Evolutionary conservation across 2,329 filamentous ascomycete species (phyloP), one percentile per base, ranked within the genome.

Genomic region (Dactylonectria macrodidyma): DNA sequence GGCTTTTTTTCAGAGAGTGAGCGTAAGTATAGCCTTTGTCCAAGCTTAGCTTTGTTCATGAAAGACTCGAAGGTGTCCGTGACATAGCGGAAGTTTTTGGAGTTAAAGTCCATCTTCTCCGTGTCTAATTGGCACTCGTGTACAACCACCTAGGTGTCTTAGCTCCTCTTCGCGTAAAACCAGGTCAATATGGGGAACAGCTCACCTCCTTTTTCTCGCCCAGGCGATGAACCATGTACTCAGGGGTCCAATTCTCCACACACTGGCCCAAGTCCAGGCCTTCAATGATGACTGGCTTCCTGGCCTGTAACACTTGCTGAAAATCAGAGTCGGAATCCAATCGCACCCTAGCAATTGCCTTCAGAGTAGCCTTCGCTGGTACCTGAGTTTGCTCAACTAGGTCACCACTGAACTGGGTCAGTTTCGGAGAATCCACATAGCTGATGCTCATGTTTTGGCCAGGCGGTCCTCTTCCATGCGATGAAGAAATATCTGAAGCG

Each of bases 31-130:
- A 95, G 82, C 67, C 87, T 88, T 47, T 86, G 86, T 11, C 92
- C 92, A 5, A 78, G 77, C 22, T 86, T 80, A 19, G 90, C 88
- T 58, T 88, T 86, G 38, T 88, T 79, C 58, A 95, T 84, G 77
- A 97, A 95, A 0, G 86, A 81, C 1, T 85, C 87, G 72, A 97
- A 94, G 2, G 83, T 76, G 69, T 91, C 90, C 4, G 89, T 93
- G 9, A 87, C 84, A 77, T 97, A 97, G 44, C 84, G 82, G 77
- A 97, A 97, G 79, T 97, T 97, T 80, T 97, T 97, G 52, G 86
- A 84, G 65, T 90, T 90, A 77, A 97, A 97, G 73, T 93, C 91
- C 92, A 97, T 94, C 52, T 88, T 88, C 34, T 88, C 84, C 5
- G 84, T 86, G 26, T 80, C 73, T 33, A 59, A 64, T 7, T 84